Percentiles rank a stretch among this genome's conserved stretches.
Evolutionary conservation across 1,284 basidiomycete species (phyloP).

Genomic region (Moesziomyces sp.): DNA sequence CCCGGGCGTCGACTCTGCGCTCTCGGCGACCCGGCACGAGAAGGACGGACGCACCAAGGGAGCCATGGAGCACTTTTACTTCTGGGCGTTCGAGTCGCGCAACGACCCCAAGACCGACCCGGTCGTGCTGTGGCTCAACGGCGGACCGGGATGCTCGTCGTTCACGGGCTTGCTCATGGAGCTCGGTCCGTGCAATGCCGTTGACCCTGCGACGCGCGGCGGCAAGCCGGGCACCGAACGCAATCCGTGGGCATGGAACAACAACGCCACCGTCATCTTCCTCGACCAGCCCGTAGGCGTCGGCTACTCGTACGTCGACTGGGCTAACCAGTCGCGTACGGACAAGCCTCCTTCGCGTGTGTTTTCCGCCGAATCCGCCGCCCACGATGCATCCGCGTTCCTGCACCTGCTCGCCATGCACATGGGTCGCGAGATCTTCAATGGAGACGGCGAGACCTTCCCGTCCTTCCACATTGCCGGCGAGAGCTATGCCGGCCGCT

Average conservation of each 20-base stretch:
- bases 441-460: constrained; percentile 17
- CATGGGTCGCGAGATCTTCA: constrained; percentile 45
- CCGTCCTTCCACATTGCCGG: constrained; percentile 62
- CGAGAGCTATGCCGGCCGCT: constrained; percentile 64
- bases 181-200: constrained; percentile 64
- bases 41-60: constrained; percentile 46
- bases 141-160: constrained; percentile 63
- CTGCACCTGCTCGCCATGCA: constrained; percentile 63
- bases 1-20: neutral
- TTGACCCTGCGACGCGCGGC: constrained; percentile 28
- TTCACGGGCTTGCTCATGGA: constrained; percentile 66
- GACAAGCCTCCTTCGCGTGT: constrained; percentile 59
- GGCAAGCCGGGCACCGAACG: constrained; percentile 49
- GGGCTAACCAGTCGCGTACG: constrained; percentile 54
- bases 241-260: constrained; percentile 63
- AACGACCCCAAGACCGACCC: constrained; percentile 60
- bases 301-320: constrained; percentile 64
- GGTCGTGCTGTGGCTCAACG: constrained; percentile 65
- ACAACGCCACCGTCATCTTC: constrained; percentile 63
- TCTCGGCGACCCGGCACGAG: constrained; percentile 20
- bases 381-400: constrained; percentile 63
- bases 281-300: constrained; percentile 66
- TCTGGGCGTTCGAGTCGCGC: constrained; percentile 66
- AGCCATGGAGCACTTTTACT: constrained; percentile 66
- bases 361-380: constrained; percentile 53